Evolutionary conservation across 768 basidiomycete species (phyloP).

Genomic region (Pulveroboletus sp.): DNA sequence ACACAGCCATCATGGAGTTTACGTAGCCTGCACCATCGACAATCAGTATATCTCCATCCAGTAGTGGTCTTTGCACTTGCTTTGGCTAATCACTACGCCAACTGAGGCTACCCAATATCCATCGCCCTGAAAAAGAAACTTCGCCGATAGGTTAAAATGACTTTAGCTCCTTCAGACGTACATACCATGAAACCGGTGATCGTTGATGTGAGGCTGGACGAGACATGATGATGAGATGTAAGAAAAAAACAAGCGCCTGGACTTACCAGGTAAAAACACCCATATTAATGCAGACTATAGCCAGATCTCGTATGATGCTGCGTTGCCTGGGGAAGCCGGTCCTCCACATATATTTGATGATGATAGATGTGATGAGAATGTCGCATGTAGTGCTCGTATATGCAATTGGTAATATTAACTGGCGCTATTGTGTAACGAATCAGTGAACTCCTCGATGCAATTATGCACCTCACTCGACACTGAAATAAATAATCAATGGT

Average conservation of each 20-base stretch:
- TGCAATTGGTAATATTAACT: constrained; percentile 2
- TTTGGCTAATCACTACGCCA: too few species aligned
- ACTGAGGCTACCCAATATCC: too few species aligned
- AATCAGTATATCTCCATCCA: too few species aligned
- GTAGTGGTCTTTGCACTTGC: too few species aligned
- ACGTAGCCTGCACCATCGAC: too few species aligned
- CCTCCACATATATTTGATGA: constrained; percentile 19
- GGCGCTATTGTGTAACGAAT: not conserved
- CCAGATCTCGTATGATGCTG: constrained; percentile 7
- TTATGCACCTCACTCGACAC: constrained; percentile 1
- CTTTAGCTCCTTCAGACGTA: too few species aligned
- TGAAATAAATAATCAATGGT: not conserved
- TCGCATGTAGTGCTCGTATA: not conserved
- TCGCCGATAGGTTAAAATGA: not conserved
- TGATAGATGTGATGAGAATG: not conserved
- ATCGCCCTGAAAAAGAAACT: not conserved
- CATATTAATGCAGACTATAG: constrained; percentile 10
- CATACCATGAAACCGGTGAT: constrained; percentile 3
- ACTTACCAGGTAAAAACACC: constrained; percentile 16
- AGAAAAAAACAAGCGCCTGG: too few species aligned
- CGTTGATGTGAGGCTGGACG: not conserved
- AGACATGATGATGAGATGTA: not conserved
- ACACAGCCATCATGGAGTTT: too few species aligned
- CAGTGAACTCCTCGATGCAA: too few species aligned
- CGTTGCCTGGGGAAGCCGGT: constrained; percentile 1